These are phyloP conservation scores for Hordeum vulgare DNA, from an alignment of 176 grass and related monocot genomes.

Conservation along the genomic window DNA sequence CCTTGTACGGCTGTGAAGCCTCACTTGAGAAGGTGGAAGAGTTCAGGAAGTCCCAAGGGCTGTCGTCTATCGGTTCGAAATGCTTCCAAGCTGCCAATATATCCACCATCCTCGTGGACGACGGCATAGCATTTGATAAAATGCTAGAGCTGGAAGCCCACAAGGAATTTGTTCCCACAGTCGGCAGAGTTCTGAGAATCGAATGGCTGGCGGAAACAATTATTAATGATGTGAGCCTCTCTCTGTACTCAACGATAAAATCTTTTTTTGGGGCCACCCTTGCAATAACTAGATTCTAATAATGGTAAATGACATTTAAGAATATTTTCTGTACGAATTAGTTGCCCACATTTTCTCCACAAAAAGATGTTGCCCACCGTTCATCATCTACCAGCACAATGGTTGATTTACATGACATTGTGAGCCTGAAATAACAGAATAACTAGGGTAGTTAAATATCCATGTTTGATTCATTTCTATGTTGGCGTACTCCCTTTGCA, in stretches of 20 bases:
- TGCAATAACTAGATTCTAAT: background rate
- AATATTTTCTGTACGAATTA: background rate
- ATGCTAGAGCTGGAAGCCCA: slow-evolving; percentile 68
- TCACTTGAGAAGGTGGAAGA: slow-evolving; percentile 62
- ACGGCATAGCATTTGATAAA: slow-evolving; percentile 74
- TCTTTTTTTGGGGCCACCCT: background rate
- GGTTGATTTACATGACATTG: background rate
- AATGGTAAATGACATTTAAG: background rate
- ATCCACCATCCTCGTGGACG: slow-evolving; percentile 68
- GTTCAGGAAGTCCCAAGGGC: slow-evolving; percentile 53
- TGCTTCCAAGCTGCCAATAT: slow-evolving; percentile 86
- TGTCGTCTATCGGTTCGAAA: slow-evolving; percentile 56
- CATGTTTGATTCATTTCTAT: background rate
- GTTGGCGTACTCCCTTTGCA: background rate
- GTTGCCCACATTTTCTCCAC: background rate
- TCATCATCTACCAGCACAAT: background rate
- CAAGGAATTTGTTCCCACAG: slow-evolving; percentile 54
- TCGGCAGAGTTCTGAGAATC: slow-evolving; percentile 79
- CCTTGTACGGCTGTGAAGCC: slow-evolving; percentile 57
- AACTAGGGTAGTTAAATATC: background rate
- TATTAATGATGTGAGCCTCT: slow-evolving; percentile 75
- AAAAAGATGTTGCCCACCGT: background rate
- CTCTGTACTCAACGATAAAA: background rate
- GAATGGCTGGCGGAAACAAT: slow-evolving; percentile 85
- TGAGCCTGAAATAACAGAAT: background rate